Conservation (phyloP, 805 yeast species). For the Kazachstania viticola region DNA sequence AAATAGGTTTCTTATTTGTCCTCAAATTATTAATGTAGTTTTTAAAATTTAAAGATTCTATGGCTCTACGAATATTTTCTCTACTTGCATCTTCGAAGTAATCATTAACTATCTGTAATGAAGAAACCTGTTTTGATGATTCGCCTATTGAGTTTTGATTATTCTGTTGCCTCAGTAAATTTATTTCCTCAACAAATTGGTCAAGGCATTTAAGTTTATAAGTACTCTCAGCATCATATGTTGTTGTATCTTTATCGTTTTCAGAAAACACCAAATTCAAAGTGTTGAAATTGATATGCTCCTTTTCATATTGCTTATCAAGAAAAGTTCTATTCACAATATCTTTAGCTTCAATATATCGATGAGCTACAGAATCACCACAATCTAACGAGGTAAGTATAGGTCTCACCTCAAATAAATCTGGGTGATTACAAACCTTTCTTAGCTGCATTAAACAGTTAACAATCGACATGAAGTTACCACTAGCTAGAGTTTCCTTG, state of each 20-base stretch:
- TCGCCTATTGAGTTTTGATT: constrained; percentile 3
- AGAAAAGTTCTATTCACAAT: constrained; percentile 25
- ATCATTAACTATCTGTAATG: constrained; percentile 33
- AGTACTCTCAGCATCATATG: constrained; percentile 36
- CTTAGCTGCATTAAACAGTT: constrained; percentile 96
- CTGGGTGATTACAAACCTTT: constrained; percentile 94
- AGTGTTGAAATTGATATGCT: constrained; percentile 38
- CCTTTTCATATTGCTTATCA: not conserved
- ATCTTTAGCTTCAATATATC: constrained; percentile 34
- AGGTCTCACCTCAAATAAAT: constrained; percentile 90
- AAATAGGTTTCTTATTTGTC: constrained; percentile 54
- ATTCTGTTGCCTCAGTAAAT: constrained; percentile 27
- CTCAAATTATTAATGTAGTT: constrained; percentile 55
- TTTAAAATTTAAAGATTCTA: constrained; percentile 44
- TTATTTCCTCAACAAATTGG: constrained; percentile 34
- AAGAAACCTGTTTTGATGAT: constrained; percentile 2
- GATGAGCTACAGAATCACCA: constrained; percentile 47
- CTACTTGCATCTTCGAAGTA: constrained; percentile 50
- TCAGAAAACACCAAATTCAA: constrained; percentile 49
- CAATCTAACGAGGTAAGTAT: constrained; percentile 82
- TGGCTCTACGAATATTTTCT: constrained; percentile 38
- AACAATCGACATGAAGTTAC: constrained; percentile 87
- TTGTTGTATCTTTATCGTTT: constrained; percentile 32
- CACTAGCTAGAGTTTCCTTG: constrained; percentile 82
- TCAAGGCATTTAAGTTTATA: constrained; percentile 36